Evolutionary conservation across 441 rosid genomes (phyloP).

Genomic region (Flueggea neowawraea): DNA sequence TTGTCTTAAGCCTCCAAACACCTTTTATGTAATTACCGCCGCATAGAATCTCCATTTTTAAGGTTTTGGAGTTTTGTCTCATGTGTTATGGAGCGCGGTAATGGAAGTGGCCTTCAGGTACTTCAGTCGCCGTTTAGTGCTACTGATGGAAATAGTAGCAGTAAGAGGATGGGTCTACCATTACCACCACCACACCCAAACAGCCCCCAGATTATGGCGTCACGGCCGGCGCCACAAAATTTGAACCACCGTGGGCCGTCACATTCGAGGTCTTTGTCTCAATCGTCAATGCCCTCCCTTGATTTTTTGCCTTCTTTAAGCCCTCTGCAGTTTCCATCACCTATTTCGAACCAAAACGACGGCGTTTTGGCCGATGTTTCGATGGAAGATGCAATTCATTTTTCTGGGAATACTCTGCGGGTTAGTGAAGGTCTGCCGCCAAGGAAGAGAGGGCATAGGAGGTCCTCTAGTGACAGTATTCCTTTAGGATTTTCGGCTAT

Average conservation of each 20-base stretch:
- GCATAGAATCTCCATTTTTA: not conserved
- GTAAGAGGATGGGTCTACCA: too few relatives aligned
- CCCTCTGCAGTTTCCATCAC: slow-evolving; percentile 23
- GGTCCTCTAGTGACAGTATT: slow-evolving; percentile 45
- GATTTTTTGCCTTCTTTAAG: slow-evolving; percentile 36
- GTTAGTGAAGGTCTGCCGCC: slow-evolving; percentile 42
- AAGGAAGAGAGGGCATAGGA: slow-evolving; percentile 40
- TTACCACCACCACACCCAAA: slow-evolving; percentile 59
- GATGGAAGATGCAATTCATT: slow-evolving; percentile 35
- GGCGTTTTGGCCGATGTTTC: slow-evolving; percentile 28
- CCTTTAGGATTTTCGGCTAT: slow-evolving; percentile 38
- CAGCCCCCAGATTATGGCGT: slow-evolving; percentile 26
- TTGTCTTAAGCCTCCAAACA: slow-evolving; percentile 6
- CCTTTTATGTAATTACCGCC: slow-evolving; percentile 12
- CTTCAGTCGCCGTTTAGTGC: too few relatives aligned
- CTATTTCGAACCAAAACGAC: slow-evolving; percentile 13
- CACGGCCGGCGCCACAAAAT: slow-evolving; percentile 20
- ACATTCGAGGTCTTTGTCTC: slow-evolving; percentile 49
- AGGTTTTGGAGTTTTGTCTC: too few relatives aligned
- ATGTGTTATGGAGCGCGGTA: too few relatives aligned
- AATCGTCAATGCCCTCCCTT: slow-evolving; percentile 25
- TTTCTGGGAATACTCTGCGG: slow-evolving; percentile 24
- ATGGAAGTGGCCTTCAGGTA: not conserved
- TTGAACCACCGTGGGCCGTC: slow-evolving; percentile 24
- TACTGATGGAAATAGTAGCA: too few relatives aligned